A percentile compares a stretch with the other conserved stretches of the same genome.
Evolutionary conservation across 345 rosid species (phyloP).

Genomic region (Brassica cretica): DNA sequence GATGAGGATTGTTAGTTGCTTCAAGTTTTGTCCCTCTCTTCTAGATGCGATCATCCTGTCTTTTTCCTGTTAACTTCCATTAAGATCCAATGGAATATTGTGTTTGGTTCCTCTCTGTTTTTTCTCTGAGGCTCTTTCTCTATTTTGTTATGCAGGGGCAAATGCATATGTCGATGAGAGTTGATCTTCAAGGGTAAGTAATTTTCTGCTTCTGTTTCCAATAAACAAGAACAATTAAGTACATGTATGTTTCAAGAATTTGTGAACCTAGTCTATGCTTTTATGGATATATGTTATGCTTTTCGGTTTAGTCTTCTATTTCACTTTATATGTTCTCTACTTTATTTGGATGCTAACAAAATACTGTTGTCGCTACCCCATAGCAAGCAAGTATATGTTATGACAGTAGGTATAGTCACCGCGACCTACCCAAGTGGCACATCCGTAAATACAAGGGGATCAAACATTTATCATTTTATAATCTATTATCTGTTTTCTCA

Average conservation of each 20-base stretch:
- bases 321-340: not conserved
- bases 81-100: too few species aligned
- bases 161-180: not conserved
- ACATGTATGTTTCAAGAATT: not conserved
- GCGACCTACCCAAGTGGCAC: slow-evolving; percentile 30
- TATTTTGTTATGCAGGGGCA: not conserved
- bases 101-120: not conserved
- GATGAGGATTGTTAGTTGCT: not conserved
- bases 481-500: not conserved
- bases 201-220: not conserved
- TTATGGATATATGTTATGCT: not conserved
- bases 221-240: not conserved
- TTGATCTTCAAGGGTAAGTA: not conserved
- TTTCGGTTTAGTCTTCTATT: not conserved
- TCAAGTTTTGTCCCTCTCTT: not conserved
- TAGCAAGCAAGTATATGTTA: not conserved
- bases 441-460: slow-evolving; percentile 7
- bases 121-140: not conserved
- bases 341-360: not conserved
- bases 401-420: not conserved
- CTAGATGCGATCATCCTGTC: not conserved
- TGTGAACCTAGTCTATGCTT: not conserved
- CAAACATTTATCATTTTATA: not conserved
- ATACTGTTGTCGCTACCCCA: not conserved
- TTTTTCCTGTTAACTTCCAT: too few species aligned